Evolutionary conservation across 1,284 basidiomycete species (phyloP), one percentile per base, ranked within the genome.

Genomic region (Pyrrhoderma lamaoense): DNA sequence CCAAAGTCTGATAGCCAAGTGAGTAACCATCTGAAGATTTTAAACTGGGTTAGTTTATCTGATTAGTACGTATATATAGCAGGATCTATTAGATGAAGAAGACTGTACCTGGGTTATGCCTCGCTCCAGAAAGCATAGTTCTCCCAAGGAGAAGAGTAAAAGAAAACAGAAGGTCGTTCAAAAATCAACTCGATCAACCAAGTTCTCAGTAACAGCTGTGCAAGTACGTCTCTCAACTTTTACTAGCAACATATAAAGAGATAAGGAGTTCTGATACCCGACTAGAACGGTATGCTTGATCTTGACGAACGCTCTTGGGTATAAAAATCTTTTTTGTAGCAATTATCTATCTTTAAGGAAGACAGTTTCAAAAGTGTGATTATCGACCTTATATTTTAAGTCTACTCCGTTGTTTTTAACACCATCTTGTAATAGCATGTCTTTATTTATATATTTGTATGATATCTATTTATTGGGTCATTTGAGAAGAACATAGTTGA

Each of bases 281-380:
- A 11, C 14, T 36, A 64, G 61, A 52, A 60, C 5, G 57, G 64
- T 35, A 52, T 63, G 31, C 57, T 65, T 22, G 64, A 64, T 23
- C 56, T 58, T 2, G 63, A 65, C 38, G 61, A 65, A 42, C 51
- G 61, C 40, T 62, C 64, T 7, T 65, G 63, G 62, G 58, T 63
- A 60, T 64, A 46, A 23, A n/a, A n/a, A n/a, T n/a, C n/a, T n/a
- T n/a, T n/a, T n/a, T n/a, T n/a, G n/a, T n/a, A n/a, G n/a, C n/a
- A n/a, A n/a, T n/a, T n/a, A n/a, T n/a, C n/a, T n/a, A n/a, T n/a
- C n/a, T n/a, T n/a, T n/a, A n/a, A n/a, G n/a, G n/a, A n/a, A n/a
- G n/a, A n/a, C n/a, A n/a, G n/a, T n/a, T n/a, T n/a, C n/a, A n/a
- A n/a, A n/a, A n/a, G n/a, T n/a, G n/a, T n/a, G n/a, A n/a, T n/a